These are phyloP conservation scores for Magnolia officinalis DNA, from an alignment of 164 flowering plant genomes.

Conservation along the genomic window DNA sequence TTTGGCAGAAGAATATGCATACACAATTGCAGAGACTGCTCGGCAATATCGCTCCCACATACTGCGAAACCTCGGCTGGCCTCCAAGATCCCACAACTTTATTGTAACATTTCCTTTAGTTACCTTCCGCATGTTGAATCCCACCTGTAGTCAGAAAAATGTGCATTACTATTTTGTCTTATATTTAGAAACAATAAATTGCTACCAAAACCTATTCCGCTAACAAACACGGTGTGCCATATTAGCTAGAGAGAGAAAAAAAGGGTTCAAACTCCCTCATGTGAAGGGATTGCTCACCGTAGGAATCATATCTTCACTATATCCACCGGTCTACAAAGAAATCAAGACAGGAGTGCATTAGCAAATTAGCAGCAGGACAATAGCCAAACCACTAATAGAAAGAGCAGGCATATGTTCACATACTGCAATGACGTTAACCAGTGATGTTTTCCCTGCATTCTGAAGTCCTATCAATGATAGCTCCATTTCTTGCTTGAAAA, in stretches of 20 bases:
- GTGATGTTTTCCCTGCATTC: slow-evolving; percentile 96
- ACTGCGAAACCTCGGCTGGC: slow-evolving; percentile 96
- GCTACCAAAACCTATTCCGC: not conserved
- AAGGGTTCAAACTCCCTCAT: not conserved
- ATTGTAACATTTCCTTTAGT: slow-evolving; percentile 94
- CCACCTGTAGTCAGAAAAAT: slow-evolving; percentile 50
- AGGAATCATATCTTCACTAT: slow-evolving; percentile 97
- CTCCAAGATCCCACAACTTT: slow-evolving; percentile 98
- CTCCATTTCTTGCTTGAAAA: slow-evolving; percentile 98
- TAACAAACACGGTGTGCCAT: not conserved
- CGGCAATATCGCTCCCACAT: slow-evolving; percentile 99
- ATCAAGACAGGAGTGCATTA: not conserved
- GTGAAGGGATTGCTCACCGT: slow-evolving; percentile 51
- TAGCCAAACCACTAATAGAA: not conserved
- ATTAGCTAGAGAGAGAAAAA: not conserved
- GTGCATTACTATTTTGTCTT: not conserved
- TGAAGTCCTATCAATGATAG: slow-evolving; percentile 91
- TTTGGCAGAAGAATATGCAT: slow-evolving; percentile 18
- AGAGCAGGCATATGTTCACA: slow-evolving; percentile 20
- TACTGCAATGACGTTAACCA: slow-evolving; percentile 92
- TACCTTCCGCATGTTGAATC: slow-evolving; percentile 95
- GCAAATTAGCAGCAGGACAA: not conserved
- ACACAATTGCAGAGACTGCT: slow-evolving; percentile 92
- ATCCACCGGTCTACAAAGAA: slow-evolving; percentile 79
- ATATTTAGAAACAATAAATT: not conserved